Conservation (phyloP, 768 basidiomycete genomes). For the Hydnomerulius pinastri region DNA sequence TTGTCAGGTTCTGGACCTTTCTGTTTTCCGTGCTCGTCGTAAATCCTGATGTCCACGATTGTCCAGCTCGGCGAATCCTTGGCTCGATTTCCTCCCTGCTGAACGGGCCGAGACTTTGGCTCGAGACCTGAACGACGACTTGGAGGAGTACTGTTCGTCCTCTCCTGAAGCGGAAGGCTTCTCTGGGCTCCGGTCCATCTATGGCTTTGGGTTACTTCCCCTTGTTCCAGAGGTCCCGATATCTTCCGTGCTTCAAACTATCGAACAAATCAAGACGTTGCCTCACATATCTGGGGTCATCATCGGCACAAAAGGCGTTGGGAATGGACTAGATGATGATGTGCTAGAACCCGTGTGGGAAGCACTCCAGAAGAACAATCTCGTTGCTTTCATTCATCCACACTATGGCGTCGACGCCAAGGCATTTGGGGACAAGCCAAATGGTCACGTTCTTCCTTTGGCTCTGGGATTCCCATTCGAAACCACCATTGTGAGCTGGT, state of each 20-base stretch:
- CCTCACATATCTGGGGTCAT: constrained; percentile 77
- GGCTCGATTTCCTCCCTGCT: constrained; percentile 84
- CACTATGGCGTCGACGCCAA: constrained; percentile 81
- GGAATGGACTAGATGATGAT: constrained; percentile 79
- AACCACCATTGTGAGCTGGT: constrained; percentile 71
- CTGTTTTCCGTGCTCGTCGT: constrained; percentile 6
- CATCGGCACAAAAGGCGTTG: constrained; percentile 78
- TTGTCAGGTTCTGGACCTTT: constrained; percentile 58
- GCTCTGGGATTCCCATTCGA: constrained; percentile 90
- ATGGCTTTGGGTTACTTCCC: constrained; percentile 84
- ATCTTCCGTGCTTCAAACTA: constrained; percentile 57
- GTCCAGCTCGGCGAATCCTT: constrained; percentile 81
- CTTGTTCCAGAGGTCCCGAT: constrained; percentile 68
- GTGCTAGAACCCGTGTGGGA: constrained; percentile 80
- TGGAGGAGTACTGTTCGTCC: constrained; percentile 77
- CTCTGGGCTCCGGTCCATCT: constrained; percentile 60
- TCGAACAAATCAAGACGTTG: constrained; percentile 63
- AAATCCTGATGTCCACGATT: constrained; percentile 14
- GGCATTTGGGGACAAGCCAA: constrained; percentile 74
- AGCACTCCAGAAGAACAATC: constrained; percentile 65
- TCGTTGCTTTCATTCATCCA: constrained; percentile 84
- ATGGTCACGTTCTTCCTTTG: constrained; percentile 86
- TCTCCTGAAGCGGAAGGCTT: constrained; percentile 43
- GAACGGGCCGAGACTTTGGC: constrained; percentile 67
- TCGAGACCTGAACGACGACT: constrained; percentile 69